Evolutionary conservation across 345 rosid species (phyloP), one percentile per base, ranked within the genome.

Genomic region (Linum usitatissimum): DNA sequence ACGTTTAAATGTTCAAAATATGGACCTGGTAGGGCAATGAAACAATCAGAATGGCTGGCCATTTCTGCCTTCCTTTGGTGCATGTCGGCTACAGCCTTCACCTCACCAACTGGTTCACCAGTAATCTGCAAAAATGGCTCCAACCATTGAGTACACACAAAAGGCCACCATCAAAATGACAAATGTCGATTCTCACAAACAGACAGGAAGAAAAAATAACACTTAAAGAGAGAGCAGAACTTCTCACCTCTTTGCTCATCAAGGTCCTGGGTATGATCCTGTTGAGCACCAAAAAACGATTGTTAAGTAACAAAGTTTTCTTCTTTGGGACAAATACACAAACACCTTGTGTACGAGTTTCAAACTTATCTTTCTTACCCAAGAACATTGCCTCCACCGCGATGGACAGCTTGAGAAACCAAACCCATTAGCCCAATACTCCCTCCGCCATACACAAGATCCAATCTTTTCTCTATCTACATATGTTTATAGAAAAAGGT

Each of bases 21-120:
- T 56, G 62, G 67, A 92, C 98, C 98, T 78, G 98, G 98, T 55
- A 92, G 68, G 53, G 98, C 98, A 58, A 92, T 92, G 72, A 92
- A 92, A 73, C 97, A 90, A 73, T 92, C 97, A 8, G 98, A 86
- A 74, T 80, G 86, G 76, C 84, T 75, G 73, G 96, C 94, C 98
- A 92, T 92, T 80, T 92, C 97, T 8, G 97, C 97, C 70, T 92
- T 92, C 45, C 98, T 80, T 77, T 92, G 91, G 71, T 89, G 98
- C 98, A 92, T 92, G 80, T 89, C 91, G 19, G 93, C 88, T 36
- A 92, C 98, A 34, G 95, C 71, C 75, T 69, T 80, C 4, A 89
- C 95, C 73, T 89, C 98, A 56, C 97, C 98, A 59, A 79, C 83
- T 34, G 98, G 81, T 68, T 81, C 89, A 53, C 95, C 95, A 6